A percentile compares a stretch with the other conserved stretches of the same genome.
These are phyloP conservation scores for Colletotrichum abscissum DNA, from an alignment of 2,329 filamentous ascomycete species.

Conservation along the genomic window DNA sequence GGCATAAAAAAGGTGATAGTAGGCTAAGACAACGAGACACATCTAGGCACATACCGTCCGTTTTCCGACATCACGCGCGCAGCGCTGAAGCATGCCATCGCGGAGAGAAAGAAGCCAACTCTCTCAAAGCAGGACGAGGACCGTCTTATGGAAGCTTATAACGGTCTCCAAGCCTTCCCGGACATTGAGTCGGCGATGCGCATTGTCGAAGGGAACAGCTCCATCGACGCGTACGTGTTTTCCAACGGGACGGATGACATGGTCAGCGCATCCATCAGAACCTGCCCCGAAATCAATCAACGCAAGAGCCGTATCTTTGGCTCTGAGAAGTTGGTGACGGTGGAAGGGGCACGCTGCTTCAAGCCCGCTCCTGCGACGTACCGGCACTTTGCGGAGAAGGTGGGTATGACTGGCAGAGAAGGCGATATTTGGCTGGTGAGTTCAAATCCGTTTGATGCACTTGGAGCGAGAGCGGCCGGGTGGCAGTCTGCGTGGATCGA, in stretches of 20 bases:
- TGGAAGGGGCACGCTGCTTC: slow-evolving; percentile 69
- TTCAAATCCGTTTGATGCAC: slow-evolving; percentile 79
- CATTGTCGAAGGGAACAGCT: slow-evolving; percentile 51
- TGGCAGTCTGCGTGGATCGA: slow-evolving; percentile 77
- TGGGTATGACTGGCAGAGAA: slow-evolving; percentile 57
- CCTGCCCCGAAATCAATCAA: slow-evolving; percentile 63
- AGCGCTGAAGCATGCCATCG: slow-evolving; percentile 72
- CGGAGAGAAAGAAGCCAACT: slow-evolving; percentile 65
- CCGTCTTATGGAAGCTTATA: slow-evolving; percentile 71
- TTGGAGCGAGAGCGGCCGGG: slow-evolving; percentile 71
- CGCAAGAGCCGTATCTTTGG: slow-evolving; percentile 58
- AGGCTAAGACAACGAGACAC: not conserved
- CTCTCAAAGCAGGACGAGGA: slow-evolving; percentile 57
- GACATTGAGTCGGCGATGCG: slow-evolving; percentile 69
- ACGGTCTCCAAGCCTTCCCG: slow-evolving; percentile 71
- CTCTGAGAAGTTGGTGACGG: slow-evolving; percentile 62
- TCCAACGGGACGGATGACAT: slow-evolving; percentile 76
- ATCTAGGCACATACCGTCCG: slow-evolving; percentile 66
- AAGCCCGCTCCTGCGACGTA: slow-evolving; percentile 76
- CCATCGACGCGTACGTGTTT: slow-evolving; percentile 70
- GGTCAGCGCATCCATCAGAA: slow-evolving; percentile 69
- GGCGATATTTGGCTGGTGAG: slow-evolving; percentile 75
- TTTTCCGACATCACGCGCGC: slow-evolving; percentile 73
- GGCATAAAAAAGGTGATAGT: not conserved
- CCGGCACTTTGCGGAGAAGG: slow-evolving; percentile 63